Conservation (phyloP, 2,329 filamentous ascomycete genomes). For the Fusarium palustre region DNA sequence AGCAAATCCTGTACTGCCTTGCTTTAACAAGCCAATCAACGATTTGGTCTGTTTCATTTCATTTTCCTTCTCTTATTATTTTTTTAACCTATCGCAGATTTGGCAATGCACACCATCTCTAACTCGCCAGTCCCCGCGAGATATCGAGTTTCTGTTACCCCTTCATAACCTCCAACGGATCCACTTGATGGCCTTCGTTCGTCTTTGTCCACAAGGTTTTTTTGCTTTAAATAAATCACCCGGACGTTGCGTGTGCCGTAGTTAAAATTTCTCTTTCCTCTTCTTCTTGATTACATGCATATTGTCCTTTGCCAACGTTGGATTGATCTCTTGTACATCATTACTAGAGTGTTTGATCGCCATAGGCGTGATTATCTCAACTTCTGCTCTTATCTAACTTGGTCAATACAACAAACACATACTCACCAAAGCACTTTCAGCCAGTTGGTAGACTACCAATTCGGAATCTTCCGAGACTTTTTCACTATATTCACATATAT, state of each 20-base stretch:
- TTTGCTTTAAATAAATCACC: conserved; percentile 18
- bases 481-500: neutral
- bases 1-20: neutral
- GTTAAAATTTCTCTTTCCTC: neutral
- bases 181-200: conserved; percentile 47
- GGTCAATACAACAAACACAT: neutral
- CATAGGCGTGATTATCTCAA: conserved; percentile 19
- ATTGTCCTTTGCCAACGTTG: neutral
- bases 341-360: neutral
- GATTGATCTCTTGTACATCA: neutral
- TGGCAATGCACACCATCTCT: conserved; percentile 29
- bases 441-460: neutral
- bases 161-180: conserved; percentile 46
- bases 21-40: conserved; percentile 10
- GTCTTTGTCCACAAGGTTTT: conserved; percentile 42
- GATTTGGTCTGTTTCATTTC: too few species aligned
- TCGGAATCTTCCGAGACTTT: neutral
- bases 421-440: neutral
- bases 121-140: conserved; percentile 44
- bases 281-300: neutral
- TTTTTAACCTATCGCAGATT: conserved; percentile 27
- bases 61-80: conserved; percentile 14
- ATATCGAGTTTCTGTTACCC: conserved; percentile 50
- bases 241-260: conserved; percentile 27
- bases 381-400: conserved; percentile 28